Evolutionary conservation across 1,284 basidiomycete species (phyloP).

Genomic region (Ustilago vetiveriae): DNA sequence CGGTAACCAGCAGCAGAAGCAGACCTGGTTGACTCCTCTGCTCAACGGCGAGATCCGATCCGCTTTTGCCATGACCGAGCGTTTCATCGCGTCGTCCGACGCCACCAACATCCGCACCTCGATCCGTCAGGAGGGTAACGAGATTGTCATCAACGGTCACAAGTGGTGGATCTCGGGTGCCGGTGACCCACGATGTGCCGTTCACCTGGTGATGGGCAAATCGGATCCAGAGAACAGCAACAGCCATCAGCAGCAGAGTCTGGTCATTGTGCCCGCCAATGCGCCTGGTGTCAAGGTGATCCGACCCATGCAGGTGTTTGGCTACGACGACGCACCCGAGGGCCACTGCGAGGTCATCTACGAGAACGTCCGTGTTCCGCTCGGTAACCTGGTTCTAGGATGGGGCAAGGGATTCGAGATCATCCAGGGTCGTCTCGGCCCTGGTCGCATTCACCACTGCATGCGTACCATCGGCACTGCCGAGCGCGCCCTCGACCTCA

Average conservation of each 20-base stretch:
- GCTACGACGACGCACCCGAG: slow-evolving; percentile 67
- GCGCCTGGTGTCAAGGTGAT: slow-evolving; percentile 87
- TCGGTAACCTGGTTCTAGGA: slow-evolving; percentile 83
- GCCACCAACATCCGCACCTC: slow-evolving; percentile 94
- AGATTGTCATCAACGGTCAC: slow-evolving; percentile 93
- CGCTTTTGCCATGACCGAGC: slow-evolving; percentile 68
- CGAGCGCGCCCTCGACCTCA: slow-evolving; percentile 82
- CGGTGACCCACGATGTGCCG: slow-evolving; percentile 85
- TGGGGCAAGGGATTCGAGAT: slow-evolving; percentile 97
- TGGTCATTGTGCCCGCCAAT: slow-evolving; percentile 90
- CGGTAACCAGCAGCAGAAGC: slow-evolving; percentile 86
- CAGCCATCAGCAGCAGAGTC: slow-evolving; percentile 84
- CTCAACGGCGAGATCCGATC: slow-evolving; percentile 92
- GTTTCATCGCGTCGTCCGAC: slow-evolving; percentile 82
- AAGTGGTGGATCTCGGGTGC: slow-evolving; percentile 99
- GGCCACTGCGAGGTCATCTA: slow-evolving; percentile 96
- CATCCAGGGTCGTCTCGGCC: slow-evolving; percentile 95
- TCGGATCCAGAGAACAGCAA: slow-evolving; percentile 80
- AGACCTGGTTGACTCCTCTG: slow-evolving; percentile 87
- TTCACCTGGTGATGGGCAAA: slow-evolving; percentile 95
- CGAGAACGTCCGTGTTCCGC: slow-evolving; percentile 88
- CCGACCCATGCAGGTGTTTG: slow-evolving; percentile 83
- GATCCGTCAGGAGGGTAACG: slow-evolving; percentile 83
- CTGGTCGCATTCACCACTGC: slow-evolving; percentile 91
- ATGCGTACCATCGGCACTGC: slow-evolving; percentile 96